These are phyloP conservation scores for Cryphonectria carpinicola DNA, from an alignment of 2,329 filamentous ascomycete genomes.

Conservation along the genomic window DNA sequence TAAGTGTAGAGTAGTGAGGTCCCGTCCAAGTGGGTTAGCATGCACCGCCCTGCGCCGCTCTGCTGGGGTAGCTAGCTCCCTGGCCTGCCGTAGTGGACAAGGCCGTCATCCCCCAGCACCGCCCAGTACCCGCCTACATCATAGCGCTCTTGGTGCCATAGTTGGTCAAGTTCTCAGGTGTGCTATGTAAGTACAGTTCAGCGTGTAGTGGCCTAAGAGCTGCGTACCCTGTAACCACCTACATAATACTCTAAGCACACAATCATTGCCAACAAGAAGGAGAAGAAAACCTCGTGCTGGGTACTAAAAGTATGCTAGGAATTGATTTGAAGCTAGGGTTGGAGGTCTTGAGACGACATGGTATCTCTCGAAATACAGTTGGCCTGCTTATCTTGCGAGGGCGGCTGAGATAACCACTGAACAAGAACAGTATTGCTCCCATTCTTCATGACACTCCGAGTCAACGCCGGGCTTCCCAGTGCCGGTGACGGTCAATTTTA, in stretches of 20 bases:
- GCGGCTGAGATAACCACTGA: background rate
- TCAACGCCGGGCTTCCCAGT: constrained; percentile 6
- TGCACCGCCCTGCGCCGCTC: background rate
- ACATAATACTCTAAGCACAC: background rate
- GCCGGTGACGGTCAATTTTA: constrained; percentile 2
- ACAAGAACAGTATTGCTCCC: background rate
- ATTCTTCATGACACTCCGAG: background rate
- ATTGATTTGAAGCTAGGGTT: background rate
- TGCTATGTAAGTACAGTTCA: background rate
- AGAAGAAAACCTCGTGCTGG: background rate
- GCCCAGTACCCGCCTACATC: background rate
- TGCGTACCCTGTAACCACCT: background rate
- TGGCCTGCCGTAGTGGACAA: background rate
- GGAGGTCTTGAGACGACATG: background rate
- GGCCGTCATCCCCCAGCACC: background rate
- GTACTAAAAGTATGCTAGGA: background rate
- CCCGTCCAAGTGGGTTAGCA: background rate
- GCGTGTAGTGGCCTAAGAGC: background rate
- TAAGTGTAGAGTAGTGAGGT: background rate
- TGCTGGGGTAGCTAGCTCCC: background rate
- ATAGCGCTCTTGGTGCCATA: background rate
- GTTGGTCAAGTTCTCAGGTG: background rate
- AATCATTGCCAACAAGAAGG: background rate
- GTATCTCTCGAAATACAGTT: background rate
- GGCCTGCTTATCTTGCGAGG: background rate